These are phyloP conservation scores for Coleophoma cylindrospora DNA, from an alignment of 2,329 filamentous ascomycete species.

Conservation along the genomic window DNA sequence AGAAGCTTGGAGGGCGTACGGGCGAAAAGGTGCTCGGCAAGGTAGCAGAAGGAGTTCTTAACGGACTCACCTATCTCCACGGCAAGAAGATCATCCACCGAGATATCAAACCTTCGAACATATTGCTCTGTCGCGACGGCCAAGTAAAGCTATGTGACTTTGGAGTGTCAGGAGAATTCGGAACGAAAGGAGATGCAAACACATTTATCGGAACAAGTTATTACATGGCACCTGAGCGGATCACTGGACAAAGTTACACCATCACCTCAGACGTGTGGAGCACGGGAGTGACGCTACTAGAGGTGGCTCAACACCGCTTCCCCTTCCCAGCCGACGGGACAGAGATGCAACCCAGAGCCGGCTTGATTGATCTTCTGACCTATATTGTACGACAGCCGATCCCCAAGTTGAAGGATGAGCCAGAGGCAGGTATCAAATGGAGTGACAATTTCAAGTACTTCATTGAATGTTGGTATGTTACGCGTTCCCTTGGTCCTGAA, in stretches of 20 bases:
- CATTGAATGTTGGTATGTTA: conserved; percentile 93
- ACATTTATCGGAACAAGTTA: conserved; percentile 99
- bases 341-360: conserved; percentile 88
- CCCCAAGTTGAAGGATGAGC: conserved; percentile 92
- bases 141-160: conserved; percentile 99
- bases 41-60: conserved; percentile 90
- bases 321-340: conserved; percentile 96
- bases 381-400: conserved; percentile 97
- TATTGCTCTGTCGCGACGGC: conserved; percentile 84
- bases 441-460: conserved; percentile 98
- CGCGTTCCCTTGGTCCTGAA: background rate
- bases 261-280: conserved; percentile 99
- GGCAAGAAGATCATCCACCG: conserved; percentile 96
- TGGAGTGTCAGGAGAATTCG: conserved; percentile 94
- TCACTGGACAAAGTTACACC: conserved; percentile 95
- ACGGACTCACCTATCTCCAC: conserved; percentile 91
- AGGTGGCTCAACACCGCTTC: conserved; percentile 98
- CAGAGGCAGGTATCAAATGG: conserved; percentile 85
- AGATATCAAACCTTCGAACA: conserved; percentile 98
- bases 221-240: conserved; percentile 98
- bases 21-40: conserved; percentile 97
- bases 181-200: conserved; percentile 96
- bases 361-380: conserved; percentile 89
- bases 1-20: conserved; percentile 87
- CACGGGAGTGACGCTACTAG: conserved; percentile 90